Conservation (phyloP, 305 asterid species). For the Solanum hybrid region DNA sequence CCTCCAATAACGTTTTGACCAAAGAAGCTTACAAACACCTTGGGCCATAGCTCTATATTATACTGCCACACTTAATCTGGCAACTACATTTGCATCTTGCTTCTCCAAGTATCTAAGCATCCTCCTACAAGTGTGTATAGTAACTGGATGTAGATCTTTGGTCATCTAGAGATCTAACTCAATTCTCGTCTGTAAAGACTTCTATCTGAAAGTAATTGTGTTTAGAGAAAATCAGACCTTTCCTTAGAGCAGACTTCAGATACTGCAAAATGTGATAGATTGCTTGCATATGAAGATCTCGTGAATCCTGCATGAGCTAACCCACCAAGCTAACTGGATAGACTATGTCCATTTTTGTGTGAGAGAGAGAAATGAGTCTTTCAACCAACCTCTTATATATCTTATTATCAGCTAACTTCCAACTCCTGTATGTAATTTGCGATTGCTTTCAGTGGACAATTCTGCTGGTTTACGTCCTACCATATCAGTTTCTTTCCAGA, state of each 20-base stretch:
- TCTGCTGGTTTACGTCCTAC: neutral
- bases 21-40: neutral
- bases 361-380: neutral
- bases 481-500: neutral
- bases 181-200: neutral
- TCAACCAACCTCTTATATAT: neutral
- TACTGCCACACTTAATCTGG: neutral
- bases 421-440: neutral
- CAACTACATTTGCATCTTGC: neutral
- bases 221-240: neutral
- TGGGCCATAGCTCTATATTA: neutral
- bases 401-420: neutral
- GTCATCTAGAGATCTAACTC: neutral
- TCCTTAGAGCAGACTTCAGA: neutral
- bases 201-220: neutral
- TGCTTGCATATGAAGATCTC: neutral
- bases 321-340: neutral
- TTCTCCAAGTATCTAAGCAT: neutral
- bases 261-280: neutral
- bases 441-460: neutral
- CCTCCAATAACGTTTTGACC: neutral
- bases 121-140: neutral
- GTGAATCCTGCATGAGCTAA: neutral
- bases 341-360: neutral
- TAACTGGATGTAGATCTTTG: neutral